These are phyloP conservation scores for Echria macrotheca DNA, from an alignment of 495 filamentous ascomycete genomes.

Conservation along the genomic window DNA sequence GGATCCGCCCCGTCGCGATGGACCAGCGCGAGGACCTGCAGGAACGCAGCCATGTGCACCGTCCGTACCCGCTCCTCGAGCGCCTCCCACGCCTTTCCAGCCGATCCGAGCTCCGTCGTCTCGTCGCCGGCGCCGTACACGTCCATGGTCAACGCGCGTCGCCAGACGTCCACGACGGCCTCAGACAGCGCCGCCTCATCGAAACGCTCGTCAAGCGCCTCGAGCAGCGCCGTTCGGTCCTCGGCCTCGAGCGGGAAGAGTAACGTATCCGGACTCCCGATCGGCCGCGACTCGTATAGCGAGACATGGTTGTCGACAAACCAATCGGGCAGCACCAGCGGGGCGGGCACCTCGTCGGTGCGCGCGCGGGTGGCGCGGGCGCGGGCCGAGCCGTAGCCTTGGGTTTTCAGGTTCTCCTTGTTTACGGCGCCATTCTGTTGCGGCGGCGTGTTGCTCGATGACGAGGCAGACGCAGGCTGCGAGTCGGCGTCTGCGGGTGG, in stretches of 20 bases:
- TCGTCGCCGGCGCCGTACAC: too few species aligned
- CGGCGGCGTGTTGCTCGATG: too few species aligned
- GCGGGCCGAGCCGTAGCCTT: constrained; percentile 32
- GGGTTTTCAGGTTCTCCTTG: constrained; percentile 16
- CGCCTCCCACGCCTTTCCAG: not conserved
- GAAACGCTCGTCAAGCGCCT: constrained; percentile 7
- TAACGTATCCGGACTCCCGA: constrained; percentile 7
- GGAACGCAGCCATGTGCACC: constrained; percentile 12
- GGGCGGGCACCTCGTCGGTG: constrained; percentile 37
- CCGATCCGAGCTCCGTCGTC: not conserved
- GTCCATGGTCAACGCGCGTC: constrained; percentile 4
- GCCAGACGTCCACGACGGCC: constrained; percentile 11
- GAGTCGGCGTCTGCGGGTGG: not conserved
- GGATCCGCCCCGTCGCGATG: constrained; percentile 6
- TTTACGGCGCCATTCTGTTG: not conserved
- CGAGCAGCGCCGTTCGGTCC: constrained; percentile 12
- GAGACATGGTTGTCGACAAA: constrained; percentile 33
- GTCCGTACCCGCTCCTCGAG: not conserved
- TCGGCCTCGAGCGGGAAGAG: constrained; percentile 12
- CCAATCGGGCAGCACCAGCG: constrained; percentile 37
- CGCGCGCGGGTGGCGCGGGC: constrained; percentile 33
- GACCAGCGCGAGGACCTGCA: constrained; percentile 14
- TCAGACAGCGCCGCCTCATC: constrained; percentile 10
- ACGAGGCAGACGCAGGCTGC: not conserved
- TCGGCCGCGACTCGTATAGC: constrained; percentile 22